These are phyloP conservation scores for Penicillium sumatraense DNA, from an alignment of 2,329 filamentous ascomycete genomes.

Conservation along the genomic window DNA sequence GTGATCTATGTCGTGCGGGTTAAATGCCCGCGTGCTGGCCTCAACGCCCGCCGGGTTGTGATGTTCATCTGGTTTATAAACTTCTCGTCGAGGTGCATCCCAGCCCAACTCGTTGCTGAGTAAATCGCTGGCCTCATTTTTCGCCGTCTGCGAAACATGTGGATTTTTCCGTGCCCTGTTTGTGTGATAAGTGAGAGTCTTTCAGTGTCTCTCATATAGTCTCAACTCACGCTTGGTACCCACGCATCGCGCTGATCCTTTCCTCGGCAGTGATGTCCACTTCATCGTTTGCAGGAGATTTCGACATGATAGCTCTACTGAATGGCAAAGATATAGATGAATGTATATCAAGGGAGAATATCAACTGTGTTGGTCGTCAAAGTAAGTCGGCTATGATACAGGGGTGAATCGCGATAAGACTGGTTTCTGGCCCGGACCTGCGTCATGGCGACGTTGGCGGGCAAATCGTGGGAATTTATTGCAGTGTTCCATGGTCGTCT, in stretches of 20 bases:
- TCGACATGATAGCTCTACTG: neutral
- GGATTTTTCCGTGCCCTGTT: slow-evolving; percentile 23
- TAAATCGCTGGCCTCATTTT: slow-evolving; percentile 30
- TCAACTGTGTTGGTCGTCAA: neutral
- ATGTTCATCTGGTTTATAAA: neutral
- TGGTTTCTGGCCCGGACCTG: neutral
- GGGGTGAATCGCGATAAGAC: neutral
- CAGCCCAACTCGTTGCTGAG: slow-evolving; percentile 26
- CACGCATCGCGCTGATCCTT: slow-evolving; percentile 19
- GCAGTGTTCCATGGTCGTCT: neutral
- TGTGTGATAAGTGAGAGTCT: neutral
- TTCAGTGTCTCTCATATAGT: neutral
- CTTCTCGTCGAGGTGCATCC: slow-evolving; percentile 19
- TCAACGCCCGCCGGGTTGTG: neutral
- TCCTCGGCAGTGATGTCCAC: slow-evolving; percentile 19
- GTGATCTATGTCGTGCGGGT: neutral
- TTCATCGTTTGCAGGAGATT: slow-evolving; percentile 7
- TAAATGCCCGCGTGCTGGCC: neutral
- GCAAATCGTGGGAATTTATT: neutral
- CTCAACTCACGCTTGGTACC: slow-evolving; percentile 27
- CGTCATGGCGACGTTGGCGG: neutral
- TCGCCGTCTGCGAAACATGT: slow-evolving; percentile 27
- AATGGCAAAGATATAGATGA: too few species aligned
- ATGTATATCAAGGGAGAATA: too few species aligned
- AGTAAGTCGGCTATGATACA: too few species aligned